Conservation (phyloP, 805 yeast genomes). For the Yarrowia deformans region DNA sequence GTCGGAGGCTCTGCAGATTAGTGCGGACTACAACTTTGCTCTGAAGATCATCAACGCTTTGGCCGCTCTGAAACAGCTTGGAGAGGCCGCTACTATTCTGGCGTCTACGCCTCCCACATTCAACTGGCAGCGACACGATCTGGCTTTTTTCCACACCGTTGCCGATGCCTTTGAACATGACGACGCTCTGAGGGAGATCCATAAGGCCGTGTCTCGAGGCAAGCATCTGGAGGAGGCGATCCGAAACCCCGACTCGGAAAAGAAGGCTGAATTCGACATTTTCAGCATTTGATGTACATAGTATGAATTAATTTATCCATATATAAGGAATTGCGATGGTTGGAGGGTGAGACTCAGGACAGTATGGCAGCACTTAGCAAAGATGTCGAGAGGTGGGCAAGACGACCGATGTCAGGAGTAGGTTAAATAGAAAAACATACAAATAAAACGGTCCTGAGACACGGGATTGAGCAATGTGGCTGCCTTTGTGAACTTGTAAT, state of each 20-base stretch:
- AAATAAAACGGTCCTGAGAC: too few species aligned
- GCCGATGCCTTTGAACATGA: constrained; percentile 16
- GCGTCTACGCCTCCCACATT: constrained; percentile 7
- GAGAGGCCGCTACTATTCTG: constrained; percentile 26
- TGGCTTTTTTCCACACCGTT: constrained; percentile 27
- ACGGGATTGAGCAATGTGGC: too few species aligned
- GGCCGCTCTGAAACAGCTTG: constrained; percentile 15
- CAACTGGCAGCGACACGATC: constrained; percentile 31
- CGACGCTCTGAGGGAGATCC: constrained; percentile 7
- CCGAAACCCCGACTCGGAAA: constrained; percentile 17
- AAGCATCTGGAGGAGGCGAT: neutral
- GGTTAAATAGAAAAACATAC: too few species aligned
- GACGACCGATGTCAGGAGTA: too few species aligned
- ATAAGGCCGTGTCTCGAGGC: constrained; percentile 1
- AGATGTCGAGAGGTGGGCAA: too few species aligned
- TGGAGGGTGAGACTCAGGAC: too few species aligned
- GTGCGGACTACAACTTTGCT: constrained; percentile 35
- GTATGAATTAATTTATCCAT: constrained; percentile 12
- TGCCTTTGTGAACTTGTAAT: too few species aligned
- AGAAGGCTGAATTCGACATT: constrained; percentile 5
- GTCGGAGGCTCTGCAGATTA: neutral
- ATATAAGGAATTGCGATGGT: too few species aligned
- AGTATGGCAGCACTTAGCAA: too few species aligned
- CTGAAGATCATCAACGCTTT: constrained; percentile 36
- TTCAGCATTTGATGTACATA: constrained; percentile 34